phyloP scores from a whole-genome alignment of 2,329 filamentous ascomycete species.

The Monilinia vaccinii-corymbosi region DNA sequence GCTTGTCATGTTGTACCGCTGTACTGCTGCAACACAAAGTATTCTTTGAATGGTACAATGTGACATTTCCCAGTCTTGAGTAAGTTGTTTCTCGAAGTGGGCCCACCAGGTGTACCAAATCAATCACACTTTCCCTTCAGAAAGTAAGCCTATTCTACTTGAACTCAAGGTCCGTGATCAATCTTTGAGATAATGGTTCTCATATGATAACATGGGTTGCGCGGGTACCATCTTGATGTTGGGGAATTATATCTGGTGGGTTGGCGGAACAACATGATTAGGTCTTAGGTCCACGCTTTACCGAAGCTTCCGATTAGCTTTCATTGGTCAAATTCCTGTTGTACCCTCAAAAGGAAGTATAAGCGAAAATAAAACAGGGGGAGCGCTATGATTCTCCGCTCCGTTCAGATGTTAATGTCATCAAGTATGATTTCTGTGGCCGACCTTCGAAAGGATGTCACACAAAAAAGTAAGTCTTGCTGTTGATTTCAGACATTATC shows the following conservation, averaged over 20 bases:
- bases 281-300: neutral
- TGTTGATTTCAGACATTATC: neutral
- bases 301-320: neutral
- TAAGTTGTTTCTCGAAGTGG: neutral
- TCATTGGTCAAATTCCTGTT: conserved; percentile 9
- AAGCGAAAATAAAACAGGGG: neutral
- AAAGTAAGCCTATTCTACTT: neutral
- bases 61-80: too few species aligned
- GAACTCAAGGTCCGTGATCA: neutral
- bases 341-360: neutral
- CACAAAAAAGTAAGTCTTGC: conserved; percentile 39
- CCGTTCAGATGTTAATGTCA: neutral
- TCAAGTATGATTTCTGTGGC: conserved; percentile 44
- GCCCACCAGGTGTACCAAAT: too few species aligned
- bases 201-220: neutral
- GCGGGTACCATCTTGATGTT: neutral
- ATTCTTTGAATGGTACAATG: too few species aligned
- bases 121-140: neutral
- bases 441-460: conserved; percentile 49
- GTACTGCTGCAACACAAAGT: too few species aligned
- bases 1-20: too few species aligned
- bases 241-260: neutral
- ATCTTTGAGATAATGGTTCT: neutral
- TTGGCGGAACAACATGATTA: too few species aligned
- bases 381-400: neutral